These are phyloP conservation scores for Diversispora epigaea DNA, from an alignment of 192 early-diverging fungal species.

Conservation along the genomic window DNA sequence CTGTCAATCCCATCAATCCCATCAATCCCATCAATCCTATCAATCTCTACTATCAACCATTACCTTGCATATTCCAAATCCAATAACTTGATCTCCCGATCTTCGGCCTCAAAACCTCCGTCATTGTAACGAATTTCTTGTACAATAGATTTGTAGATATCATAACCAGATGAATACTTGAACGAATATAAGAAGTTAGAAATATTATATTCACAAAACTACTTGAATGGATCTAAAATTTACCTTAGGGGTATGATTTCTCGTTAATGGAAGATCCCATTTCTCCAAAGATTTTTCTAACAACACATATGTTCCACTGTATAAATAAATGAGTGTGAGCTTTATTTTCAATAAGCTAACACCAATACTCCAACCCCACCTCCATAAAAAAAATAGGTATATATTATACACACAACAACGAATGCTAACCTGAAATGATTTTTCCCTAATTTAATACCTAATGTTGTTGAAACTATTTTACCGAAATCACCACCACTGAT, in stretches of 20 bases:
- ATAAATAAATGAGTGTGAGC: no score
- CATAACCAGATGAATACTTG: constrained; percentile 18
- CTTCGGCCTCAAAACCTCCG: background rate
- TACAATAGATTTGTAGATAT: constrained; percentile 6
- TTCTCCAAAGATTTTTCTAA: constrained; percentile 19
- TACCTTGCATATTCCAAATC: constrained; percentile 26
- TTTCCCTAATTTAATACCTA: constrained; percentile 3
- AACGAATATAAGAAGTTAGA: background rate
- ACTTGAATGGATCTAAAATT: background rate
- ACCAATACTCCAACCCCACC: no score
- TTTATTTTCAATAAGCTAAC: no score
- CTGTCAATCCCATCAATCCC: background rate
- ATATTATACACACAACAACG: no score
- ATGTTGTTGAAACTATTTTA: constrained; percentile 18
- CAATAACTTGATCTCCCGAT: constrained; percentile 12
- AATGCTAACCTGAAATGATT: constrained; percentile 20
- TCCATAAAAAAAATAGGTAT: no score
- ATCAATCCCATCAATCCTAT: no score
- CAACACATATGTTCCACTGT: no score
- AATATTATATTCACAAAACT: no score
- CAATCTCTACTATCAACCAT: no score
- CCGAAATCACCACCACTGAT: background rate
- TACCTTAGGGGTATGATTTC: constrained; percentile 10
- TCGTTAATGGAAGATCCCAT: background rate
- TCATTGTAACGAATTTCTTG: constrained; percentile 3